Base-by-base conservation (phyloP, 2,329 filamentous ascomycete genomes). In the Arthrobotrys musiformis region DNA sequence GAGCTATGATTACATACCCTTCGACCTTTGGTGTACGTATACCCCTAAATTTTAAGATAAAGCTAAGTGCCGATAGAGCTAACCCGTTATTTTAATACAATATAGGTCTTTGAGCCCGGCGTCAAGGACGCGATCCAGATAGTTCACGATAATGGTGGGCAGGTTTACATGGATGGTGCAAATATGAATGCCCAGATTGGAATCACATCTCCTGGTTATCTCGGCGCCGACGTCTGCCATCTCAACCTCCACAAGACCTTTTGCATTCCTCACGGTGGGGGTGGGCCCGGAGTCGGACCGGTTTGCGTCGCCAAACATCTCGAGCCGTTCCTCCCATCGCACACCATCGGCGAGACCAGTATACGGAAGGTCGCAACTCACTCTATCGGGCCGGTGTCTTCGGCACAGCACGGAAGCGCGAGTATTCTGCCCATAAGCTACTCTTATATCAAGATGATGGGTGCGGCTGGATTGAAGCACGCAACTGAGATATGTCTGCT, bases 121-220 rank as follows among this genome's bases (percentile, higher is more conserved):
- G 89, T 97, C 83, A 95, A 93, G 86, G 89, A 92, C 82, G 93
- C 91, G 15, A 97, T 93, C 84, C 86, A 93, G 68, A 86, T 96
- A 30, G 93, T 98, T 17, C 94, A 98, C 85, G 84, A 91, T 79
- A 86, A 96, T 82, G 94, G 94, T 63, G 94, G 94, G 8, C 93
- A 96, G 82, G 94, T 98, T 15, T 98, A 97, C 86, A 97, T 98
- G 94, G 94, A 98, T 83, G 94, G 94, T 56, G 94, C 94, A 79
- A 98, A 98, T 86, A 95, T 97, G 93, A 98, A 97, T 82, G 94
- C 94, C 17, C 94, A 98, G 84, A 97, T 98, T 79, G 94, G 94
- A 11, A 88, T 98, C 9, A 97, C 93, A 86, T 97, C 93, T 0
- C 94, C 94, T 1, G 94, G 94, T 42, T 93, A 96, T 83, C 97